Percentiles rank a stretch among this genome's conserved stretches.
phyloP scores from a whole-genome alignment of 148 eudicot species.

The Nepenthes gracilis region DNA sequence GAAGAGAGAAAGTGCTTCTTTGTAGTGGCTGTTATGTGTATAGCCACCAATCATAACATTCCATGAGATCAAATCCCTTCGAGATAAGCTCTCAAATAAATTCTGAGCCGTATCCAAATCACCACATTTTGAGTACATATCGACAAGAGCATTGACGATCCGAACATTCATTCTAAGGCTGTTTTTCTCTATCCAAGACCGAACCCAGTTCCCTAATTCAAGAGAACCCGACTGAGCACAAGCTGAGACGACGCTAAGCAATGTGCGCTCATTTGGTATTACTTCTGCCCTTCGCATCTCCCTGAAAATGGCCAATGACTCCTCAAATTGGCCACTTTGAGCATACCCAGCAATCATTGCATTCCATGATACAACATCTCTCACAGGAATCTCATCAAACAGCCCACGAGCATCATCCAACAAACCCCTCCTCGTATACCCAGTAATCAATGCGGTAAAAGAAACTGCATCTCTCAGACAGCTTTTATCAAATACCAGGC shows the following conservation, averaged over 20 bases:
- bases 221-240: conserved; percentile 38
- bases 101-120: conserved; percentile 27
- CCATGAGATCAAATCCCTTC: conserved; percentile 45
- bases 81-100: conserved; percentile 31
- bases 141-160: conserved; percentile 41
- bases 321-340: conserved; percentile 18
- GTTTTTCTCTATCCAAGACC: conserved; percentile 25
- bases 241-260: conserved; percentile 39
- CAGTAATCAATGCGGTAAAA: conserved; percentile 32
- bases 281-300: conserved; percentile 29
- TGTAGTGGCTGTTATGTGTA: conserved; percentile 25
- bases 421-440: conserved; percentile 25
- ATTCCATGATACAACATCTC: conserved; percentile 70
- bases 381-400: conserved; percentile 55
- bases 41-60: conserved; percentile 60
- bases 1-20: conserved; percentile 43
- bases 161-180: conserved; percentile 12
- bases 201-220: conserved; percentile 31
- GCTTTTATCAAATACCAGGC: conserved; percentile 37
- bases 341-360: conserved; percentile 58
- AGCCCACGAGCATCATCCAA: conserved; percentile 36
- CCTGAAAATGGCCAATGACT: conserved; percentile 31
- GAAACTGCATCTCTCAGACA: conserved; percentile 31
- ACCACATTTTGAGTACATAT: conserved; percentile 54
- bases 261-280: conserved; percentile 29